These are phyloP conservation scores for Pyrenochaeta sp. DNA, from an alignment of 2,329 filamentous ascomycete genomes.

Conservation along the genomic window DNA sequence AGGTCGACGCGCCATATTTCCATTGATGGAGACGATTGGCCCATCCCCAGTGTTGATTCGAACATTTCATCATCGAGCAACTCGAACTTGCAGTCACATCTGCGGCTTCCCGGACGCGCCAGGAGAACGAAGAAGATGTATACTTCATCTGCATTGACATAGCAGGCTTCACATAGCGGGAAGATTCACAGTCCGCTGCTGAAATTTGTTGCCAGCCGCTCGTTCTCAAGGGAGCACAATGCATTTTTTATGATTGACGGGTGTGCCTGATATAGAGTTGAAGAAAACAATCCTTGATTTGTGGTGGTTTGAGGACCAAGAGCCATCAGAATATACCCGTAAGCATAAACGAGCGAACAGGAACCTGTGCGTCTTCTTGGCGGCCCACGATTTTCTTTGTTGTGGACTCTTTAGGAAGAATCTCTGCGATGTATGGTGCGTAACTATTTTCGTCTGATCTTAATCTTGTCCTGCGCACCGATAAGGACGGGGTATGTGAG, in stretches of 20 bases:
- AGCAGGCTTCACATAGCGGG: background rate
- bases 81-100: background rate
- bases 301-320: background rate
- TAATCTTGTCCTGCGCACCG: background rate
- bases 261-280: background rate
- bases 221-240: background rate
- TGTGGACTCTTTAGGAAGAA: background rate
- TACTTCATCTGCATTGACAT: background rate
- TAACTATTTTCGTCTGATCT: background rate
- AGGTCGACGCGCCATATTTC: background rate
- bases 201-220: background rate
- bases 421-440: background rate
- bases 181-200: background rate
- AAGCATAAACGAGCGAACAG: background rate
- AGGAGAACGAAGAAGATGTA: background rate
- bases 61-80: background rate
- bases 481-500: background rate
- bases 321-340: background rate
- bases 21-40: background rate
- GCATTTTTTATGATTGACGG: background rate
- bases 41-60: background rate
- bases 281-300: background rate
- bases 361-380: background rate
- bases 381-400: no score
- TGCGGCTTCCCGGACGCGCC: background rate